Percentiles rank a stretch among this genome's conserved stretches.
These are phyloP conservation scores for Hibiscus mutabilis DNA, from an alignment of 345 rosid genomes.

Conservation along the genomic window DNA sequence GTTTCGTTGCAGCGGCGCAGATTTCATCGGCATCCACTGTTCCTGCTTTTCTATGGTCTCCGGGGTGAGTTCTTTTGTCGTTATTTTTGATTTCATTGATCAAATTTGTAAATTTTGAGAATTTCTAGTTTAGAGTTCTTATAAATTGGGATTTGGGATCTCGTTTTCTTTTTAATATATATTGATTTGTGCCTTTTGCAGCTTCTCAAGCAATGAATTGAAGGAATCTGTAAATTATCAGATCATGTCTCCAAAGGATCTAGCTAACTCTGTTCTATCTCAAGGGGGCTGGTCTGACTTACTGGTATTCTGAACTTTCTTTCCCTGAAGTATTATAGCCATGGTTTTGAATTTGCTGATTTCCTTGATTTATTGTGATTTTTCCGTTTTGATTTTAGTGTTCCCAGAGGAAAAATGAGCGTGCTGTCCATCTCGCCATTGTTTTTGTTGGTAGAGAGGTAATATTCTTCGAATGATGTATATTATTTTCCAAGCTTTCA, in stretches of 20 bases:
- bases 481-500: neutral
- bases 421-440: slow-evolving; percentile 58
- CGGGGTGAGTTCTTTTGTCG: slow-evolving; percentile 21
- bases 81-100: neutral
- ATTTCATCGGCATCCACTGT: slow-evolving; percentile 37
- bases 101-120: neutral
- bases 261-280: slow-evolving; percentile 56
- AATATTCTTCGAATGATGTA: slow-evolving; percentile 7
- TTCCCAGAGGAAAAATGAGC: slow-evolving; percentile 42
- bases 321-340: neutral
- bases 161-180: neutral
- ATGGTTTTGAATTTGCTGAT: neutral
- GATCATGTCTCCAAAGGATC: slow-evolving; percentile 61
- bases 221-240: slow-evolving; percentile 61
- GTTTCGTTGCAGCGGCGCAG: slow-evolving; percentile 22
- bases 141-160: neutral
- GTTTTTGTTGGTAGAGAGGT: slow-evolving; percentile 91
- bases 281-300: slow-evolving; percentile 74
- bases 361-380: neutral
- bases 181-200: slow-evolving; percentile 6
- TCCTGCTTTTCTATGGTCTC: slow-evolving; percentile 88
- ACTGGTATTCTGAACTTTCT: slow-evolving; percentile 36
- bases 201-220: slow-evolving; percentile 28
- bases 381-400: slow-evolving; percentile 37
- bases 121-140: neutral